These are phyloP conservation scores for Globisporangium cederbergense DNA, from an alignment of 352 stramenopile species.

Conservation along the genomic window DNA sequence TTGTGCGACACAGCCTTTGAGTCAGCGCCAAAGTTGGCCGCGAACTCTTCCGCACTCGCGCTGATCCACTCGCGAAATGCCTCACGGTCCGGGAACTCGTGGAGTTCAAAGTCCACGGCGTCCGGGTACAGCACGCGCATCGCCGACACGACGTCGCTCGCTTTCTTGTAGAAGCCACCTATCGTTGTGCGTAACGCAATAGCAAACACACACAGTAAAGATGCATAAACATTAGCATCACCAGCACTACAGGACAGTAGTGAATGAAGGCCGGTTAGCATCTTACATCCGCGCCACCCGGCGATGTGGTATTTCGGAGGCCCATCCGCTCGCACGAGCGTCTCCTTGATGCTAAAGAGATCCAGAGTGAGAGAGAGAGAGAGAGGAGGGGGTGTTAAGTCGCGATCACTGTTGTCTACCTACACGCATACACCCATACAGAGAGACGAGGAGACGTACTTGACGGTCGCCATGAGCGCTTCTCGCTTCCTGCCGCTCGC, in stretches of 20 bases:
- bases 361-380: not conserved
- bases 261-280: not conserved
- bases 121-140: slow-evolving; percentile 71
- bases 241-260: not conserved
- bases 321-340: slow-evolving; percentile 24
- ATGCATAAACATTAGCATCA: not conserved
- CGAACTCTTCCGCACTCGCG: slow-evolving; percentile 33
- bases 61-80: slow-evolving; percentile 57
- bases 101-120: slow-evolving; percentile 30
- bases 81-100: slow-evolving; percentile 59
- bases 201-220: not conserved
- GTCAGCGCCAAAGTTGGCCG: slow-evolving; percentile 29
- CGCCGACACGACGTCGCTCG: slow-evolving; percentile 48
- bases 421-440: not conserved
- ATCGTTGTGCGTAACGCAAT: not conserved
- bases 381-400: not conserved
- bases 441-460: slow-evolving; percentile 33
- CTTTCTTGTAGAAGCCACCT: slow-evolving; percentile 57
- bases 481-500: slow-evolving; percentile 20
- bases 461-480: slow-evolving; percentile 46
- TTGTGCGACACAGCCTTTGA: slow-evolving; percentile 45
- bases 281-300: slow-evolving; percentile 61
- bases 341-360: slow-evolving; percentile 34
- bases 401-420: not conserved
- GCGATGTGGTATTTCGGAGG: slow-evolving; percentile 60